These are phyloP conservation scores for Chlorella sp. DNA, from an alignment of 139 green algal genomes.

Conservation along the genomic window DNA sequence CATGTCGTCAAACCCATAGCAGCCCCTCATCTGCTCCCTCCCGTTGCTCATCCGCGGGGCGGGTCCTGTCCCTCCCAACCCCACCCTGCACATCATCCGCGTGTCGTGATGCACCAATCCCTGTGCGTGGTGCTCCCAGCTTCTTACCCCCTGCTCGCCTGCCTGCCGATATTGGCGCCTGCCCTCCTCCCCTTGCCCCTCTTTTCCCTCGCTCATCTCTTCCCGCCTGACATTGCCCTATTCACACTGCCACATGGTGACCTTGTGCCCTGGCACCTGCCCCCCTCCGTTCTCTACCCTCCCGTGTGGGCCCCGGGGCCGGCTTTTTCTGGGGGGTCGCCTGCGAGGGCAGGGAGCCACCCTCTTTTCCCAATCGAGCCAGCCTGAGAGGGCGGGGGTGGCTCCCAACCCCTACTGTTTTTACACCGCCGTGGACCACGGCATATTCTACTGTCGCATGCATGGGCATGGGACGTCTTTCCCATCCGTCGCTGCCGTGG, in stretches of 20 bases:
- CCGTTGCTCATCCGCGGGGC: too few species aligned
- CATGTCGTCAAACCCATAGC: too few species aligned
- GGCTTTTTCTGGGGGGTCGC: neutral
- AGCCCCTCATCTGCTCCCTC: too few species aligned
- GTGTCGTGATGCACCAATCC: neutral
- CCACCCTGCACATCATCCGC: too few species aligned
- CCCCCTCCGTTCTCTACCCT: neutral
- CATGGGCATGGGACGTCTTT: neutral
- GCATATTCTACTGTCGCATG: neutral
- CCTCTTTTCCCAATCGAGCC: neutral
- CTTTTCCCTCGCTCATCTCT: neutral
- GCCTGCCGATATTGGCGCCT: neutral
- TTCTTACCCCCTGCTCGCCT: neutral
- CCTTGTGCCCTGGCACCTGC: neutral
- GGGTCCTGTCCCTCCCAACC: too few species aligned
- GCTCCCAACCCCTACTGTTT: neutral
- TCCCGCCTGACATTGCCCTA: neutral
- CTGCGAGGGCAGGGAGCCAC: neutral
- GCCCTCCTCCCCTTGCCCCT: neutral
- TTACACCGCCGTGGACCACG: neutral
- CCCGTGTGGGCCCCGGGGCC: neutral
- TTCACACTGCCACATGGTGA: neutral
- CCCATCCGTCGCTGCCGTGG: neutral
- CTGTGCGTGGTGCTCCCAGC: neutral
- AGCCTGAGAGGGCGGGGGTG: neutral